Evolutionary conservation across 768 basidiomycete species (phyloP), one percentile per base, ranked within the genome.

Genomic region (Lactarius psammicola): DNA sequence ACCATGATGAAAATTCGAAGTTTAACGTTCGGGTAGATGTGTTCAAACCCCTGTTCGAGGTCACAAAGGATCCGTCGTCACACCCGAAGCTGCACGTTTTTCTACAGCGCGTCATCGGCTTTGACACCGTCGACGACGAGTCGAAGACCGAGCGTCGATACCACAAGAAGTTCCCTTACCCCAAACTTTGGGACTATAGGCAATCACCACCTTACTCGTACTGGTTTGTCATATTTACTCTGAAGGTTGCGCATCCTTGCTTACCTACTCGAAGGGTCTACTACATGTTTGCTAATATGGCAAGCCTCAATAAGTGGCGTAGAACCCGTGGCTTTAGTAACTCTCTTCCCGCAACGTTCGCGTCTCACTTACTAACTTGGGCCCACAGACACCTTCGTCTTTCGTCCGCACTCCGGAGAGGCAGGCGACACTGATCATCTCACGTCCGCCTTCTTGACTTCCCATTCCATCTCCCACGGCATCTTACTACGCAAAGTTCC

Each of bases 111-210:
- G 95, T 98, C 7, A 77, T 98, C 59, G 97, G 97, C 6, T 97
- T 99, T 73, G 97, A 98, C 72, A 95, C 90, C n/a, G 97, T 99
- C 26, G 97, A 99, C 71, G 97, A 99, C 71, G 97, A 99, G 77
- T 95, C 92, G 2, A 98, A 98, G 78, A 80, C 86, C 0, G 97
- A 99, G 76, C 80, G 94, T 62, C 81, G 97, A 31, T 87, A 97
- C 54, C 90, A 97, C 74, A 90, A 88, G 72, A 98, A 97, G 74
- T 97, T 92, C 79, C 95, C 95, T 0, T 93, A 90, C 68, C 95
- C 97, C 2, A 82, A 85, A 46, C 79, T 93, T 46, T 99, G 97
- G 97, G 84, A 95, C 75, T 87, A 90, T 0, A 80, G 81, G 36
- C 92, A 95, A 71, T 94, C 93, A 51, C 97, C 97, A 1, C 94